Evolutionary conservation across 2,329 filamentous ascomycete species (phyloP), one percentile per base, ranked within the genome.

Genomic region (Clonostachys sp.): DNA sequence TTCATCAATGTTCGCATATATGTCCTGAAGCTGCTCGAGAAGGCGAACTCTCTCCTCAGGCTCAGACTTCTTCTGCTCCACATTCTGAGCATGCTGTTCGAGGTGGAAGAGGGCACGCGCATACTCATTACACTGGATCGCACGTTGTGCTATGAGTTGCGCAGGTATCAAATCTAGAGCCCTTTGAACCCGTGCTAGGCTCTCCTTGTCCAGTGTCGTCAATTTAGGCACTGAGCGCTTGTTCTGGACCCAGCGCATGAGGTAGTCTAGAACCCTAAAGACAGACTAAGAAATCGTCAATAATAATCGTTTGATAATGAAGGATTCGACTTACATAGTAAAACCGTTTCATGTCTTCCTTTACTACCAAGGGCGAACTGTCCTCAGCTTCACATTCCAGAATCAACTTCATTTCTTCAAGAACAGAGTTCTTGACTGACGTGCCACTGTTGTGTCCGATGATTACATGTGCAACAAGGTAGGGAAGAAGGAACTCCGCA

Each of bases 1-100:
- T 57, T 99, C 94, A 59, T 99, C 94, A 51, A 99, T 97, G 57
- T 96, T 88, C 2, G 90, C 89, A 65, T 99, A 99, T 16, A 99
- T 96, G 46, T 92, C 85, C 60, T 97, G 92, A 20, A 99, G 72
- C 51, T 85, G 82, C 55, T 90, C 82, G 50, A 95, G 80, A 5
- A 94, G 74, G 20, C 81, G 75, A 46, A 86, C 75, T n/a, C 78
- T 70, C 18, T 82, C 77, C 3, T 75, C 72, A 2, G 71, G 64
- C 1, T 74, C 72, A 24, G 70, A 60, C 34, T 70, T 69, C n/a
- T 64, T 59, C 24, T 70, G 67, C 33, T 74, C 68, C 47, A 74
- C 63, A 50, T 75, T 70, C 47, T 73, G 72, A 48, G 91, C 91
- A 61, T 96, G 88, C 56, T 95, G 90, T 65, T 99, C 94, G 73